Percentiles rank a stretch among this genome's conserved stretches.
Evolutionary conservation across 2,329 filamentous ascomycete species (phyloP).

Genomic region (Stachybotrys chartarum): DNA sequence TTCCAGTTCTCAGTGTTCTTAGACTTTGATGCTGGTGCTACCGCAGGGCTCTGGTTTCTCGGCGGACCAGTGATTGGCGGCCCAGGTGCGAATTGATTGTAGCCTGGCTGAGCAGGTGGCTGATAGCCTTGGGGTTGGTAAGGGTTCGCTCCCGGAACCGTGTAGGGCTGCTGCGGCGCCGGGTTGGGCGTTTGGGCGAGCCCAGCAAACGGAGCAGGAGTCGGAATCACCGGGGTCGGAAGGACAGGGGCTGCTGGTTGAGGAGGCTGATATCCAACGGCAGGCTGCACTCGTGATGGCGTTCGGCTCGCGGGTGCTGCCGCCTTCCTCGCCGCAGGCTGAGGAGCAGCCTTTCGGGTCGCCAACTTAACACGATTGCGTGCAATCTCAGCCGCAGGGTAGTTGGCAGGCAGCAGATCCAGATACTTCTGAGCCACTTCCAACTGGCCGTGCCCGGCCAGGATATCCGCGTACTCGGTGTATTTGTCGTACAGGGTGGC

Average conservation of each 20-base stretch:
- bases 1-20: slow-evolving; percentile 84
- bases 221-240: neutral
- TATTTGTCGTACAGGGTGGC: slow-evolving; percentile 87
- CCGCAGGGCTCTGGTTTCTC: slow-evolving; percentile 60
- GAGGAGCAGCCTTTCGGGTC: slow-evolving; percentile 45
- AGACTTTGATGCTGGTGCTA: slow-evolving; percentile 60
- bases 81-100: slow-evolving; percentile 20
- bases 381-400: slow-evolving; percentile 81
- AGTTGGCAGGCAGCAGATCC: slow-evolving; percentile 73
- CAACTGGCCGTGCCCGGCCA: slow-evolving; percentile 83
- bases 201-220: slow-evolving; percentile 23
- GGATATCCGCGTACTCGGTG: slow-evolving; percentile 91
- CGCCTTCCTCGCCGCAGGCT: slow-evolving; percentile 13
- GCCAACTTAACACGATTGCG: slow-evolving; percentile 80
- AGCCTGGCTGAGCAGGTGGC: slow-evolving; percentile 33
- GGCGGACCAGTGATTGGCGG: slow-evolving; percentile 31
- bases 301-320: slow-evolving; percentile 21
- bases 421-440: slow-evolving; percentile 86
- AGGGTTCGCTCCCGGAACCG: slow-evolving; percentile 24
- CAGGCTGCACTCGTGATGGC: slow-evolving; percentile 32
- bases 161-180: slow-evolving; percentile 25
- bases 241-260: slow-evolving; percentile 23
- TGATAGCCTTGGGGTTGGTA: slow-evolving; percentile 22
- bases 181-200: slow-evolving; percentile 17
- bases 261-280: slow-evolving; percentile 41